Evolutionary conservation across 1,139 yeast species (phyloP).

Genomic region (Geotrichum carabidarum): DNA sequence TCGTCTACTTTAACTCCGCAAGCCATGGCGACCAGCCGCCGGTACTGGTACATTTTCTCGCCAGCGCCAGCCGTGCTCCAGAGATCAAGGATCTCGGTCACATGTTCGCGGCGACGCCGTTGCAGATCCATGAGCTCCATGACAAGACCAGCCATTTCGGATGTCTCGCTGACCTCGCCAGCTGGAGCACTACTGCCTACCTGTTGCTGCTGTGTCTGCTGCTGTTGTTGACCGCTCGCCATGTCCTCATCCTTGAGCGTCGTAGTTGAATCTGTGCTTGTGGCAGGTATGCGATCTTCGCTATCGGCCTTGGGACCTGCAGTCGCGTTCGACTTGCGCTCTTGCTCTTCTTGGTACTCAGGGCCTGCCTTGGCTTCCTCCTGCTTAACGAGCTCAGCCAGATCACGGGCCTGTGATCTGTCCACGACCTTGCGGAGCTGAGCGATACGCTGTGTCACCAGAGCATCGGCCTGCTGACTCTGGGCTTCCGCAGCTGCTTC

Average conservation of each 20-base stretch:
- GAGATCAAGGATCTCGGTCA: slow-evolving; percentile 44
- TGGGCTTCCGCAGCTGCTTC: slow-evolving; percentile 23
- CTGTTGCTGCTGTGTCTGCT: slow-evolving; percentile 10
- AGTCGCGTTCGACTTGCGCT: not conserved
- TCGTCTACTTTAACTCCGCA: slow-evolving; percentile 78
- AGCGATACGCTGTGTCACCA: slow-evolving; percentile 30
- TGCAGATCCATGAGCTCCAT: slow-evolving; percentile 47
- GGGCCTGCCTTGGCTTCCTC: slow-evolving; percentile 43
- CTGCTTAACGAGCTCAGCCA: slow-evolving; percentile 46
- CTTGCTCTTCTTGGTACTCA: slow-evolving; percentile 26
- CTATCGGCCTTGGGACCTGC: not conserved
- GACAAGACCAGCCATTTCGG: slow-evolving; percentile 35
- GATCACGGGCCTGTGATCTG: slow-evolving; percentile 51
- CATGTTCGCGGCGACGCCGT: slow-evolving; percentile 42
- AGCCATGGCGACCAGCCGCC: slow-evolving; percentile 72
- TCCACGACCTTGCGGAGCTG: slow-evolving; percentile 46
- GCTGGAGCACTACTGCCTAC: not conserved
- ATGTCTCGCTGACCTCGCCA: not conserved
- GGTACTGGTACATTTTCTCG: slow-evolving; percentile 71
- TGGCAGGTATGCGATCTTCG: not conserved
- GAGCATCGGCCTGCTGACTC: slow-evolving; percentile 32
- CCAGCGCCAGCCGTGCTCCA: slow-evolving; percentile 45
- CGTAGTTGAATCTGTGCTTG: not conserved
- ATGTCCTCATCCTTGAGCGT: slow-evolving; percentile 12
- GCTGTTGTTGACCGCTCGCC: no score